Conservation (phyloP, 495 filamentous ascomycete species). For the Podospora comata region DNA sequence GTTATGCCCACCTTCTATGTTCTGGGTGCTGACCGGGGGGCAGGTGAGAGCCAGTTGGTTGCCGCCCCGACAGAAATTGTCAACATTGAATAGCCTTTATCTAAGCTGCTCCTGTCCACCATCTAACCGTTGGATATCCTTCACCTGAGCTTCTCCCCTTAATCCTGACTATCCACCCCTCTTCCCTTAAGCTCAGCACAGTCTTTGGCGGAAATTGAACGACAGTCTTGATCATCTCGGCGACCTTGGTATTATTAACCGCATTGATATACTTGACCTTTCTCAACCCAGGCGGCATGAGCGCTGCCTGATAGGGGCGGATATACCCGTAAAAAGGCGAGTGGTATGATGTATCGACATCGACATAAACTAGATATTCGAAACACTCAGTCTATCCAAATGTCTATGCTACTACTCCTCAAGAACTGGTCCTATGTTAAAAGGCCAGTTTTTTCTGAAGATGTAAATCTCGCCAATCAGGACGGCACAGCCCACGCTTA, state of each 20-base stretch:
- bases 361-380: background rate
- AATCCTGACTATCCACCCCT: too few relatives aligned
- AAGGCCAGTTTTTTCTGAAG: constrained; percentile 15
- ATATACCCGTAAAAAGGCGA: background rate
- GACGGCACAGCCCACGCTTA: constrained; percentile 58
- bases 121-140: too few relatives aligned
- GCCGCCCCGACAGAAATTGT: too few relatives aligned
- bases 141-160: too few relatives aligned
- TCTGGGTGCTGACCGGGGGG: too few relatives aligned
- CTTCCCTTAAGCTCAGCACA: background rate
- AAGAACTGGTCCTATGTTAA: background rate
- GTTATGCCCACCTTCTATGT: too few relatives aligned
- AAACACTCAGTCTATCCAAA: background rate
- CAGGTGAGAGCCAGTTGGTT: too few relatives aligned
- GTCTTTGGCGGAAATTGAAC: background rate
- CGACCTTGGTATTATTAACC: background rate
- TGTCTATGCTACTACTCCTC: background rate
- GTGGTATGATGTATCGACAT: background rate
- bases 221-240: background rate
- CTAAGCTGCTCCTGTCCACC: too few relatives aligned
- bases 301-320: background rate
- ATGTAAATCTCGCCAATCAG: constrained; percentile 62
- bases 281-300: background rate
- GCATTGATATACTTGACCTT: background rate
- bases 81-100: too few relatives aligned